Evolutionary conservation across 148 eudicot species (phyloP), one percentile per base, ranked within the genome.

Genomic region (Rhododendron ferrugineum): DNA sequence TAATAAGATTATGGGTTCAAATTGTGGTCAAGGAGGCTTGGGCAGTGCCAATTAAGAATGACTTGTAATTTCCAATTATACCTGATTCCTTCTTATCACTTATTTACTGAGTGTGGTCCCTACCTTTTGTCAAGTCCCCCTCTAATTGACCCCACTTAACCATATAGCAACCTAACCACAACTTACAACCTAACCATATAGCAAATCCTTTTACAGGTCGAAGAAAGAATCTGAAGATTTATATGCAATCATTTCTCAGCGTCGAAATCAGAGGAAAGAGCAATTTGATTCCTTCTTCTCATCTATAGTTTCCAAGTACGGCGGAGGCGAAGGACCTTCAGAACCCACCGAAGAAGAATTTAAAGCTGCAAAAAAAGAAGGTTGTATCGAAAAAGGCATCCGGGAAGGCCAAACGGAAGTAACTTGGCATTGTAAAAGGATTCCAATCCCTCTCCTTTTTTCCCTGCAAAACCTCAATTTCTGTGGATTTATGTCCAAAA

Each of bases 341-440:
- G 96, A 95, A 85, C 98, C 98, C 36, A 91, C 92, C 3, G 98
- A 97, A 15, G 98, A 93, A 91, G 98, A 97, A 88, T 97, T 97
- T 78, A 94, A 91, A 92, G 98, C 96, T 85, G 93, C 93, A 18
- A 87, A 87, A 87, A 83, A 90, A 83, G 85, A 97, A 86, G 79
- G 68, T 97, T 78, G 92, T 90, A 83, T 90, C 88, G 70, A 85
- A 90, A 40, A 89, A 86, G 87, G 74, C 86, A 1, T 90, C 93
- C 4, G 89, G 84, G 74, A 92, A 89, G 84, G 87, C 94, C 72
- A 91, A 85, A 88, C 81, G 62, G 58, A 90, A 88, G 85, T 87
- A 91, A 83, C 80, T 72, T 44, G 26, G 34, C 34, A 70, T 83
- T 40, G n/a, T 50, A 26, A 56, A 74, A 84, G 70, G 2, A 74